Percentiles rank a stretch among this genome's conserved stretches.
Evolutionary conservation across 345 rosid genomes (phyloP).

Genomic region (Nephelium lappaceum): DNA sequence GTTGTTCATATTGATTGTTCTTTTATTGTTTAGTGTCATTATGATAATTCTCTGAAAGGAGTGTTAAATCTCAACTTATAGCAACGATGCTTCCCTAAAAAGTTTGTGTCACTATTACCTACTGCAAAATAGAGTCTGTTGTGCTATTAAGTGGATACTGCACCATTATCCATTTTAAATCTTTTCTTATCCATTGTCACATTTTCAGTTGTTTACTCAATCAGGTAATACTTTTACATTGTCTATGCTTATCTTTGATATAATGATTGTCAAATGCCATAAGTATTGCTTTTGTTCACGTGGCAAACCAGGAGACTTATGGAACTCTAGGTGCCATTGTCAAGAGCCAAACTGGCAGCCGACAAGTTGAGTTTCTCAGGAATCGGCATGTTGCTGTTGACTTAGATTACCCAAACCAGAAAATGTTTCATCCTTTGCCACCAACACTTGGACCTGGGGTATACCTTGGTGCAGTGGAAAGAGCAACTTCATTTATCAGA

Average conservation of each 20-base stretch:
- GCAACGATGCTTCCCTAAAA: background rate
- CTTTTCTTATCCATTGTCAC: background rate
- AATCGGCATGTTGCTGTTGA: conserved; percentile 90
- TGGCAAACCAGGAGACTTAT: conserved; percentile 88
- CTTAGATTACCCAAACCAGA: conserved; percentile 84
- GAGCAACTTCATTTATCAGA: conserved; percentile 91
- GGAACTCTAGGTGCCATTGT: conserved; percentile 88
- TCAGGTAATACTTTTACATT: background rate
- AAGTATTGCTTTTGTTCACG: conserved; percentile 38
- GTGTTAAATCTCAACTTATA: background rate
- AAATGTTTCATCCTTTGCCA: conserved; percentile 95
- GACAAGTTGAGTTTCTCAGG: conserved; percentile 76
- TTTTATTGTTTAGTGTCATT: background rate
- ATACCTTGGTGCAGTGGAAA: conserved; percentile 85
- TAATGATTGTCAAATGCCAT: background rate
- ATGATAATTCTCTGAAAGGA: background rate
- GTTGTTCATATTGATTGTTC: background rate
- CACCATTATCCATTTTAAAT: background rate
- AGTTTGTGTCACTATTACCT: background rate
- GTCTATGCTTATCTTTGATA: background rate
- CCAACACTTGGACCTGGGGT: too few species aligned
- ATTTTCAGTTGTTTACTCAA: background rate
- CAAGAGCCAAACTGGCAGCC: conserved; percentile 70
- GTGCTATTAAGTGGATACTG: background rate
- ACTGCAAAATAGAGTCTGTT: background rate